Evolutionary conservation across 345 rosid genomes (phyloP).

Genomic region (Brassica rapa): DNA sequence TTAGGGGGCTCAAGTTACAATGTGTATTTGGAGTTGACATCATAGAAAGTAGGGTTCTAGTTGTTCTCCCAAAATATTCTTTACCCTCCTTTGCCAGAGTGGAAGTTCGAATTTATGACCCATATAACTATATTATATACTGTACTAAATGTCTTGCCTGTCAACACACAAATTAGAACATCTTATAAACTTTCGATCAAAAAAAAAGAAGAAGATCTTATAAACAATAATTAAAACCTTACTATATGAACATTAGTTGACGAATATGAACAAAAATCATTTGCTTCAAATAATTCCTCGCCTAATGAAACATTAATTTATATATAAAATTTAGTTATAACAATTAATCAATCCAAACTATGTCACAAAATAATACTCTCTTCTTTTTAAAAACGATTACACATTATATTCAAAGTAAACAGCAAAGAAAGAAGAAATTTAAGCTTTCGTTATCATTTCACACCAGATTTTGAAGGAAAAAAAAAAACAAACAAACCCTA

Average conservation of each 20-base stretch:
- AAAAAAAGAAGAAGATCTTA: too few species aligned
- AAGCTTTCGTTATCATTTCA: slow-evolving; percentile 6
- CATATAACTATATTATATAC: slow-evolving; percentile 1
- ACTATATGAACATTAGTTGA: not conserved
- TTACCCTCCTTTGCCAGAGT: slow-evolving; percentile 30
- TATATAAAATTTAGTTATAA: not conserved
- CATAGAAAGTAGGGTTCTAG: slow-evolving; percentile 37
- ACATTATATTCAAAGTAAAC: slow-evolving; percentile 14
- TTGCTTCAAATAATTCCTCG: not conserved
- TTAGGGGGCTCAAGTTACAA: slow-evolving; percentile 30
- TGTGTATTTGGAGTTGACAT: slow-evolving; percentile 34
- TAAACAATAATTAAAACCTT: not conserved
- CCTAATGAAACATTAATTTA: not conserved
- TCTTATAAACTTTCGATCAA: not conserved
- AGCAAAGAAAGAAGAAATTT: not conserved
- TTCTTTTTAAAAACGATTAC: not conserved
- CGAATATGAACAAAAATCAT: slow-evolving; percentile 4
- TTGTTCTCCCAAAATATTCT: slow-evolving; percentile 41
- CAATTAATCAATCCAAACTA: not conserved
- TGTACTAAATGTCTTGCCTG: not conserved
- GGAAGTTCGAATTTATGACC: slow-evolving; percentile 25
- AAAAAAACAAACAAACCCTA: slow-evolving; percentile 3
- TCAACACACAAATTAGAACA: slow-evolving; percentile 5
- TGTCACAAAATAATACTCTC: slow-evolving; percentile 11
- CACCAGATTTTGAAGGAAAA: slow-evolving; percentile 5